Evolutionary conservation across 2,329 filamentous ascomycete species (phyloP).

Genomic region (Fusarium sp.): DNA sequence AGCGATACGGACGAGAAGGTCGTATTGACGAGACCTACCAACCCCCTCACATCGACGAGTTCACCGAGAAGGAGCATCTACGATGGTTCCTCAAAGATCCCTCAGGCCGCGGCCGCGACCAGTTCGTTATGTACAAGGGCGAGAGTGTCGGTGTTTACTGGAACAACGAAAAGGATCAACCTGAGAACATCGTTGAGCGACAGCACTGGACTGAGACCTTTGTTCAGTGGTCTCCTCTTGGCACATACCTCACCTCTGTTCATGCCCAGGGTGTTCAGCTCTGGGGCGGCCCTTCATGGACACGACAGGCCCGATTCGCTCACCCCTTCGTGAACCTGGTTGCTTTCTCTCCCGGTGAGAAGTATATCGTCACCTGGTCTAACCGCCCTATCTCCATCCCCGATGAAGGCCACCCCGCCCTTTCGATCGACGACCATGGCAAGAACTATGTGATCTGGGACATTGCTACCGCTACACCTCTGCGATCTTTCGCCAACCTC

Average conservation of each 20-base stretch:
- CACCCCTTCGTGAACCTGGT: slow-evolving; percentile 96
- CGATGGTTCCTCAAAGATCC: slow-evolving; percentile 92
- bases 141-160: slow-evolving; percentile 96
- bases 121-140: slow-evolving; percentile 93
- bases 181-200: slow-evolving; percentile 90
- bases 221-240: slow-evolving; percentile 96
- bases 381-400: slow-evolving; percentile 92
- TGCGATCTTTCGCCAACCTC: slow-evolving; percentile 93
- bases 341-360: slow-evolving; percentile 93
- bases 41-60: slow-evolving; percentile 83
- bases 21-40: slow-evolving; percentile 92
- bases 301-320: slow-evolving; percentile 89
- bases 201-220: slow-evolving; percentile 98
- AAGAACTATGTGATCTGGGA: slow-evolving; percentile 99
- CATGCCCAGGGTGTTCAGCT: slow-evolving; percentile 97
- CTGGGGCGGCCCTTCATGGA: slow-evolving; percentile 93
- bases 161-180: slow-evolving; percentile 95
- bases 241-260: slow-evolving; percentile 93
- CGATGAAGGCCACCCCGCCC: slow-evolving; percentile 84
- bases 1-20: slow-evolving; percentile 94
- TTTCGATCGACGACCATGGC: slow-evolving; percentile 92
- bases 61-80: slow-evolving; percentile 92
- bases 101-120: slow-evolving; percentile 83
- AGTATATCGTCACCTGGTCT: slow-evolving; percentile 96
- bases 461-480: slow-evolving; percentile 85